These are phyloP conservation scores for Colletotrichum sp. DNA, from an alignment of 2,329 filamentous ascomycete species.

Conservation along the genomic window DNA sequence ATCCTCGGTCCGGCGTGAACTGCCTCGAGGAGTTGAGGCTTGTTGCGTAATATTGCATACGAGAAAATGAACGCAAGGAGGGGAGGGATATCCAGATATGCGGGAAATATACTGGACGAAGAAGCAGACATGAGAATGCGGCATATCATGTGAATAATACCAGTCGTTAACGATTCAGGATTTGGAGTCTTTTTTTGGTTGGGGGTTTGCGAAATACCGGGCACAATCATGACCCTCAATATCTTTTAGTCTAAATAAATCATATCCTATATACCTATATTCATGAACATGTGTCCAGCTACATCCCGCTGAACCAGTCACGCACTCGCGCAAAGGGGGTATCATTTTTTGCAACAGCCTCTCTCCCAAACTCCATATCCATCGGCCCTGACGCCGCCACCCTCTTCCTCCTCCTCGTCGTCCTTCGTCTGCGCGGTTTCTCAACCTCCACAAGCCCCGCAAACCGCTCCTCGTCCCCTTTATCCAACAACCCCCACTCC, in stretches of 20 bases:
- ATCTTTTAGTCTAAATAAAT: not conserved
- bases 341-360: not conserved
- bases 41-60: not conserved
- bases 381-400: not conserved
- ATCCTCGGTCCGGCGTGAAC: not conserved
- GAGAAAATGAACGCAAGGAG: not conserved
- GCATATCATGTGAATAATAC: not conserved
- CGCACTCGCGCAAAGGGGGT: not conserved
- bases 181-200: not conserved
- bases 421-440: not conserved
- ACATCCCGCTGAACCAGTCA: not conserved
- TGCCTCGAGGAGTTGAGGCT: not conserved
- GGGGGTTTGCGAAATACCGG: not conserved
- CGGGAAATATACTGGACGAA: not conserved
- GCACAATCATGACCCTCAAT: not conserved
- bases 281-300: not conserved
- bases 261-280: not conserved
- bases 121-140: not conserved
- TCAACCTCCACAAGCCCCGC: not conserved
- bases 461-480: not conserved
- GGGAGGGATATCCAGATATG: not conserved
- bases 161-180: slow-evolving; percentile 2
- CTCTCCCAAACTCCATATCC: not conserved
- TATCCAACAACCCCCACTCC: slow-evolving; percentile 42
- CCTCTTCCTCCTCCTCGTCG: not conserved